Conservation (phyloP, 768 basidiomycete genomes). For the Phylloporus arenicola region DNA sequence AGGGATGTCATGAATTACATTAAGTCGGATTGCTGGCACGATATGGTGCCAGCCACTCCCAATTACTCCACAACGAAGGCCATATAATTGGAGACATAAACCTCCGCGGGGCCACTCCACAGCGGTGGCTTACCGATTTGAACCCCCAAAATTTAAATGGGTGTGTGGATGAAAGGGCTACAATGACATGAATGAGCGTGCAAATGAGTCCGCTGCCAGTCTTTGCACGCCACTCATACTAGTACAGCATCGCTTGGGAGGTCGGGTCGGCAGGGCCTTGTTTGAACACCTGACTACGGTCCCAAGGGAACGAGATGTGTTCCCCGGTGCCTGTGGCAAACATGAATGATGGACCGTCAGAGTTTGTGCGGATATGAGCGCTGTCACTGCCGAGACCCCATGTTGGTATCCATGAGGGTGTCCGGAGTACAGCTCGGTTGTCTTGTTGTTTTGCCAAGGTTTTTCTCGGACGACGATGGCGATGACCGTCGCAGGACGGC, state of each 20-base stretch:
- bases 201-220: background rate
- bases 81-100: background rate
- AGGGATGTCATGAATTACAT: too few relatives aligned
- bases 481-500: background rate
- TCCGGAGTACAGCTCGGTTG: constrained; percentile 1
- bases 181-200: background rate
- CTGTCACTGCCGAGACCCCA: background rate
- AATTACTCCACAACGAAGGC: background rate
- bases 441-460: background rate
- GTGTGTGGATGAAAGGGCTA: background rate
- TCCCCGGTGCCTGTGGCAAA: constrained; percentile 29
- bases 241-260: too few relatives aligned
- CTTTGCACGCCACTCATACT: background rate
- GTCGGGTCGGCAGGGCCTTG: background rate
- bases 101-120: background rate
- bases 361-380: constrained; percentile 26
- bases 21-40: too few relatives aligned
- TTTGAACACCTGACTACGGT: constrained; percentile 16
- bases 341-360: constrained; percentile 19
- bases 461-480: background rate
- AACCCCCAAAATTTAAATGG: background rate
- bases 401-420: background rate
- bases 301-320: constrained; percentile 21
- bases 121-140: background rate
- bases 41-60: background rate